Evolutionary conservation across 176 grass and related monocot genomes (phyloP), one percentile per base, ranked within the genome.

Genomic region (Hordeum vulgare): DNA sequence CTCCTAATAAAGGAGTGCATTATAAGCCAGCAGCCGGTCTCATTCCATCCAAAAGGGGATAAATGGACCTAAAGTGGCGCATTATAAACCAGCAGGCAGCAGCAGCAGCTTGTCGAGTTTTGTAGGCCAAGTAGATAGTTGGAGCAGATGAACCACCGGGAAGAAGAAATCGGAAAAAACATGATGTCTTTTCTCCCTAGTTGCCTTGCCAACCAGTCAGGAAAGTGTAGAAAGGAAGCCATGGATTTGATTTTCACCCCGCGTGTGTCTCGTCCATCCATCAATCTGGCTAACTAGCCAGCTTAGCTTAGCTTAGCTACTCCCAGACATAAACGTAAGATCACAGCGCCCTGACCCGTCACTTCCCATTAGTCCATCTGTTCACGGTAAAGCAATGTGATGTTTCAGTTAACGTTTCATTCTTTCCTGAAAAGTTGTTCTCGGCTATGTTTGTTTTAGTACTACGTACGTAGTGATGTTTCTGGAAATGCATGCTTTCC

Each of bases 61-160:
- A 40, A 69, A 40, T 40, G 34, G 21, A 6, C 66, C 3, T 2
- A 68, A 37, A 68, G 64, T 11, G 20, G 8, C 5, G 64, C 8
- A 34, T 40, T 24, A 68, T 33, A 39, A 36, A 75, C 66, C 61
- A 61, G n/a, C 11, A 17, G 5, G n/a, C 11, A 51, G 5, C 47
- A 51, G 5, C 47, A 51, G 49, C 67, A 66, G 20, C 20, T 60
- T 76, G 87, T 74, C 36, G n/a, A 51, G 71, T 57, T 85, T 85
- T 63, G 29, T 24, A 64, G 78, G 5, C 61, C n/a, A 58, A 23
- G 82, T 77, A 78, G 88, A 77, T 0, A 15, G 44, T 33, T 80
- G 9, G 37, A 72, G 88, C 23, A 41, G 83, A 56, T 78, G 83
- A 89, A 82, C 88, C 78, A 89, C 88, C 56, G 3, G 5, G 54